These are phyloP conservation scores for Apium graveolens DNA, from an alignment of 129 eudicot genomes.

Conservation along the genomic window DNA sequence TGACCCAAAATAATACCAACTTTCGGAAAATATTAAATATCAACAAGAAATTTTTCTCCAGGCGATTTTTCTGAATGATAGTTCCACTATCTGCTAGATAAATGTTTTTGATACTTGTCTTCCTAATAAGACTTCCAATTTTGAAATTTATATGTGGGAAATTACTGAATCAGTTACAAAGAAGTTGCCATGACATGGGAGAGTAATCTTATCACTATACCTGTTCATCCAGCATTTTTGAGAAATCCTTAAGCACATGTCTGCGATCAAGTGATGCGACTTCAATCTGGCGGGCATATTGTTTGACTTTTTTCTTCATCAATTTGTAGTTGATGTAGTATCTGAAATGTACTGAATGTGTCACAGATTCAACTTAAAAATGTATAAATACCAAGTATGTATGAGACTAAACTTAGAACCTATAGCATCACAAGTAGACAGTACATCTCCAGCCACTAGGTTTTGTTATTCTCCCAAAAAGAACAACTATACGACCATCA, in stretches of 20 bases:
- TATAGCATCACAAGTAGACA: background rate
- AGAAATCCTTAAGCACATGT: constrained; percentile 55
- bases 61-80: background rate
- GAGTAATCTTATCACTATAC: constrained; percentile 19
- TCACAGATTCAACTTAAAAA: background rate
- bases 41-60: background rate
- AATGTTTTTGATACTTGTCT: background rate
- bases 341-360: constrained; percentile 17
- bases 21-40: background rate
- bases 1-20: background rate
- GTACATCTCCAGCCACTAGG: background rate
- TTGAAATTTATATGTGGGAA: background rate
- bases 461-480: constrained; percentile 42
- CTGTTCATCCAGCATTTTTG: constrained; percentile 81
- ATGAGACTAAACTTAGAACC: background rate
- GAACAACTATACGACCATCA: background rate
- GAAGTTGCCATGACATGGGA: background rate
- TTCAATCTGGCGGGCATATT: constrained; percentile 34
- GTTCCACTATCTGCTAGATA: background rate
- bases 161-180: background rate
- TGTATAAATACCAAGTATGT: background rate
- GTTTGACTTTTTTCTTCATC: constrained; percentile 47
- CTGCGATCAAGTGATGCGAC: constrained; percentile 21
- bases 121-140: background rate
- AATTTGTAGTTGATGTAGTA: constrained; percentile 52